These are phyloP conservation scores for Diaporthe destruens DNA, from an alignment of 2,329 filamentous ascomycete species.

Conservation along the genomic window DNA sequence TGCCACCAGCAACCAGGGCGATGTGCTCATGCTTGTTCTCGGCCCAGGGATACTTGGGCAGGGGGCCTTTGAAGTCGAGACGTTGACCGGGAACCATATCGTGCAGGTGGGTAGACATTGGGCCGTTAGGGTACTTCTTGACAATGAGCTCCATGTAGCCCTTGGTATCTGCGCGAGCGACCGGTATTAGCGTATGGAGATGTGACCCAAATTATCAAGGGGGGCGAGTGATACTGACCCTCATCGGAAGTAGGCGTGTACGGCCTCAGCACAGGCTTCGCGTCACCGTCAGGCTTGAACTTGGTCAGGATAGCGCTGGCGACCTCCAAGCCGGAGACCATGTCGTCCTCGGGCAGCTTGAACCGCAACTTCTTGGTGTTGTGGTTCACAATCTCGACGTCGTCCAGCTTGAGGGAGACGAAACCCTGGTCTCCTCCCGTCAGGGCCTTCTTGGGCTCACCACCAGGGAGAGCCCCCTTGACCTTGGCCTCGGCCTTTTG, in stretches of 20 bases:
- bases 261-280: constrained; percentile 89
- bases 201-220: neutral
- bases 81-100: constrained; percentile 83
- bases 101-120: constrained; percentile 93
- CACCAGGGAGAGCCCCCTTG: constrained; percentile 52
- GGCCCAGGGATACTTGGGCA: constrained; percentile 92
- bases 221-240: constrained; percentile 59
- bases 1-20: constrained; percentile 90
- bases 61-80: constrained; percentile 93
- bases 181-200: constrained; percentile 37
- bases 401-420: constrained; percentile 82
- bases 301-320: constrained; percentile 93
- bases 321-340: constrained; percentile 84
- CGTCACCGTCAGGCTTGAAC: constrained; percentile 84
- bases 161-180: constrained; percentile 67
- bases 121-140: constrained; percentile 90
- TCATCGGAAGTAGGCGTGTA: constrained; percentile 95
- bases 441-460: constrained; percentile 66
- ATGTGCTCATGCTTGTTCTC: constrained; percentile 95
- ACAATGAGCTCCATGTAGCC: constrained; percentile 91
- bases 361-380: constrained; percentile 97
- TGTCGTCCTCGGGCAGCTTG: constrained; percentile 84
- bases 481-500: constrained; percentile 70
- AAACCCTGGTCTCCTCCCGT: constrained; percentile 92
- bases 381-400: constrained; percentile 85